Evolutionary conservation across 2,329 filamentous ascomycete species (phyloP).

Genomic region (Pezicula rhizophila): DNA sequence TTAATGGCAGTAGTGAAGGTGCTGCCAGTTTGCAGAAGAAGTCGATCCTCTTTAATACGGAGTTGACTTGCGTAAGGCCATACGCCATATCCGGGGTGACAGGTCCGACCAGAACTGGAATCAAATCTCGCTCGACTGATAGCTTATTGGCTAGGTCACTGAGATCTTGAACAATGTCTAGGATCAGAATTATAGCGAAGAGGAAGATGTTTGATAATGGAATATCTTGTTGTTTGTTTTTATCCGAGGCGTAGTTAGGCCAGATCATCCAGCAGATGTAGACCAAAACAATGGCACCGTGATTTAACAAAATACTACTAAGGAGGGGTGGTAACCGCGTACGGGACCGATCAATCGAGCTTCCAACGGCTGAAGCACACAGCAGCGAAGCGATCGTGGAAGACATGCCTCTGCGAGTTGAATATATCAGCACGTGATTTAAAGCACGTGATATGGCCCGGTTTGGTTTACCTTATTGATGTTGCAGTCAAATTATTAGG

Average conservation of each 20-base stretch:
- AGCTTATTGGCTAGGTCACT: constrained; percentile 34
- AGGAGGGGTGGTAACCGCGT: constrained; percentile 30
- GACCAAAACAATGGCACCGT: constrained; percentile 28
- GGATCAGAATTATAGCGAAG: constrained; percentile 28
- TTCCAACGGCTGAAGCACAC: constrained; percentile 32
- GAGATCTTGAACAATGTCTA: constrained; percentile 34
- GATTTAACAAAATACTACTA: constrained; percentile 31
- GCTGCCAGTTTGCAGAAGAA: constrained; percentile 47
- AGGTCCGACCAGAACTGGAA: constrained; percentile 26
- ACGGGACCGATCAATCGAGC: constrained; percentile 33
- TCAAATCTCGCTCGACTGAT: constrained; percentile 37
- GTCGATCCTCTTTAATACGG: constrained; percentile 48
- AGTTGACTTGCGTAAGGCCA: constrained; percentile 34
- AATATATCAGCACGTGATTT: constrained; percentile 8
- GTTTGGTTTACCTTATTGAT: constrained; percentile 27
- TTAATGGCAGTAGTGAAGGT: constrained; percentile 36
- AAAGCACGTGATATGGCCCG: not conserved
- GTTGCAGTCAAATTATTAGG: constrained; percentile 32
- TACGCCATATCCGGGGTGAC: constrained; percentile 23
- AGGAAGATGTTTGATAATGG: constrained; percentile 7
- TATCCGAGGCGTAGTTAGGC: constrained; percentile 25
- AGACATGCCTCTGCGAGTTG: constrained; percentile 19
- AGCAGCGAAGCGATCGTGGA: constrained; percentile 30
- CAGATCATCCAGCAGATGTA: constrained; percentile 30
- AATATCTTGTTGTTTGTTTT: not conserved